Base-by-base conservation (phyloP, 345 rosid genomes). In the Populus euphratica region DNA sequence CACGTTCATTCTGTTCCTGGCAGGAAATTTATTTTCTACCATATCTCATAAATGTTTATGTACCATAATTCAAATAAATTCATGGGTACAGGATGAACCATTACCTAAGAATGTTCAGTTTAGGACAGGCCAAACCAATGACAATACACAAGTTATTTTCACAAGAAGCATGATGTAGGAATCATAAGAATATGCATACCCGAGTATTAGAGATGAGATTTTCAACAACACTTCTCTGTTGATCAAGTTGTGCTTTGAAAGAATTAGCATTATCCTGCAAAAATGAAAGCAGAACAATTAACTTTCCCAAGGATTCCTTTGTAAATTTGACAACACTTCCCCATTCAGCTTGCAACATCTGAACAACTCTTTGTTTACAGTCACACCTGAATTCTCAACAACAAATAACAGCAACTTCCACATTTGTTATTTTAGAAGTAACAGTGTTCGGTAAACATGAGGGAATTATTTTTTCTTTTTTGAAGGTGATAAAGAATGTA, bases 171-270 rank as follows among this genome's bases (percentile, higher is more conserved):
- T 4, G 59, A 74, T 6, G 73, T 49, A 69, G 49, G 74, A 39
- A 27, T 50, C 21, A 52, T 18, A 61, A 54, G 50, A 41, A 76
- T 5, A 43, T 73, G 49, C 81, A 76, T 87, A 90, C 97, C 92
- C 86, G 86, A 44, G 97, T 92, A 84, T 92, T 92, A 43, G 97
- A 87, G 78, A 90, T 88, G 66, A 92, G 91, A 84, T 86, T 92
- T 20, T 90, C 89, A 59, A 89, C 91, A 76, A 90, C 91, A 79
- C 36, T 69, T 85, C 83, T 88, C 78, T 92, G 97, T 56, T 92
- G 97, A 81, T 90, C 94, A 35, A 82, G 90, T 75, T 90, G 94
- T 77, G 90, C 83, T 88, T 86, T 90, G 83, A 92, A 71, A 79
- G 88, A 16, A 79, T 49, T 84, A 43, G 91, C 91, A 81, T 85